phyloP scores from a whole-genome alignment of 1,284 basidiomycete genomes.

The Puccinia novopanici region DNA sequence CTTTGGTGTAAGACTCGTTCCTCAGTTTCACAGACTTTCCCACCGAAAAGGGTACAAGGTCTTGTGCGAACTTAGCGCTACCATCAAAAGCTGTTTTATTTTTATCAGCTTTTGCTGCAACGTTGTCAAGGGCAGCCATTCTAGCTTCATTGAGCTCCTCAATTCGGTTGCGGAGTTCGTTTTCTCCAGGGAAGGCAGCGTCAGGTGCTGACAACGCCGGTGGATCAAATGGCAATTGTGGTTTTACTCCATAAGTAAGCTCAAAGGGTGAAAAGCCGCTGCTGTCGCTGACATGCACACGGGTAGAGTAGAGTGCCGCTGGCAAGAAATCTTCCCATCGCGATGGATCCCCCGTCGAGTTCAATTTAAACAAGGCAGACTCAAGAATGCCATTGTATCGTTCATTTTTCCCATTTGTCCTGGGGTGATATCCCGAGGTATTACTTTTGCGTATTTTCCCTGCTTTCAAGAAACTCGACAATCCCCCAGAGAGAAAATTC shows the following conservation, averaged over 20 bases:
- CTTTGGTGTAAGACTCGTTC: too few species aligned
- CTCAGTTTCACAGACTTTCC: constrained; percentile 1
- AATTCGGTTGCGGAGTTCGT: not conserved
- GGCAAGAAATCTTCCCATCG: not conserved
- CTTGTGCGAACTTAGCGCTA: not conserved
- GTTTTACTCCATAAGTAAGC: too few species aligned
- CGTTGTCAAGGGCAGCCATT: not conserved
- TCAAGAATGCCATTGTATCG: not conserved
- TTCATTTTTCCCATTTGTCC: constrained; percentile 1
- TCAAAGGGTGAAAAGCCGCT: too few species aligned
- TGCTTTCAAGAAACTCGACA: not conserved
- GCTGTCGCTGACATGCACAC: too few species aligned
- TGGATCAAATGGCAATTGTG: not conserved
- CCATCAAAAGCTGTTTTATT: constrained; percentile 14
- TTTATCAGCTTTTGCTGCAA: too few species aligned
- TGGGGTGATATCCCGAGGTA: not conserved
- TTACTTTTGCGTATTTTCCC: not conserved
- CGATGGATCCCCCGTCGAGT: not conserved
- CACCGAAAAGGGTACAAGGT: not conserved
- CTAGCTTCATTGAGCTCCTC: not conserved
- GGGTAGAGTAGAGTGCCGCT: too few species aligned
- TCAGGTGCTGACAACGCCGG: not conserved
- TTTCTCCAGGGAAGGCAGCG: not conserved
- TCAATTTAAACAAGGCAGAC: not conserved
- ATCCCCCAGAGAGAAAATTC: not conserved